Evolutionary conservation across 1,284 basidiomycete species (phyloP).

Genomic region (Ceratobasidium theobromae): DNA sequence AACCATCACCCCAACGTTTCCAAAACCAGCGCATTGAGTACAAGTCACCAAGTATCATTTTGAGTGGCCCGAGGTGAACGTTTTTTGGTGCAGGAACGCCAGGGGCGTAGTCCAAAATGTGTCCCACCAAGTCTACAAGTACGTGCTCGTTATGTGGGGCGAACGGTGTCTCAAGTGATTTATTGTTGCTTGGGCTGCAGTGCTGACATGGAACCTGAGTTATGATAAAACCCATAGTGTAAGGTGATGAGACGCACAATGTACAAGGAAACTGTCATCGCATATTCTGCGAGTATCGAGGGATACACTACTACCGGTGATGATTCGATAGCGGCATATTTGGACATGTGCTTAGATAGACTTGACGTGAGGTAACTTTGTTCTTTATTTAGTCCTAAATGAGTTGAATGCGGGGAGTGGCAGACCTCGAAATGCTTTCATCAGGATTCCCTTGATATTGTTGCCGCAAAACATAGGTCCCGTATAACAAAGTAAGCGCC

Average conservation of each 20-base stretch:
- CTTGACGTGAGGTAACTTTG: not conserved
- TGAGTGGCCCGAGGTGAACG: not conserved
- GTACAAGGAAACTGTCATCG: constrained; percentile 3
- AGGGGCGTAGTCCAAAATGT: not conserved
- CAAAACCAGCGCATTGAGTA: constrained; percentile 8
- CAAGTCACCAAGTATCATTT: constrained; percentile 1
- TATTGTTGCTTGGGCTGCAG: not conserved
- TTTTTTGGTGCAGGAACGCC: not conserved
- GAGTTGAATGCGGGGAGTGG: not conserved
- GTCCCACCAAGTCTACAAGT: not conserved
- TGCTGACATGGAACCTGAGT: not conserved
- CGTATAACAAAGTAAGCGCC: constrained; percentile 8
- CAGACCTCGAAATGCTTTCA: not conserved
- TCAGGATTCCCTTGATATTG: not conserved
- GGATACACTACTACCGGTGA: not conserved
- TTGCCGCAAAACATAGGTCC: not conserved
- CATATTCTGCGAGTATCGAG: not conserved
- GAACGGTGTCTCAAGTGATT: not conserved
- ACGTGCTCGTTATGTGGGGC: constrained; percentile 5
- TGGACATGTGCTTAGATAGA: not conserved
- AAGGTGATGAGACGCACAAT: not conserved
- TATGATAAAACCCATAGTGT: not conserved
- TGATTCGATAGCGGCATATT: not conserved
- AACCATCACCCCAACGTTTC: constrained; percentile 27
- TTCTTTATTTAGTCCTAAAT: not conserved